phyloP scores from a whole-genome alignment of 495 filamentous ascomycete species.

The Aspergillus cavernicola region DNA sequence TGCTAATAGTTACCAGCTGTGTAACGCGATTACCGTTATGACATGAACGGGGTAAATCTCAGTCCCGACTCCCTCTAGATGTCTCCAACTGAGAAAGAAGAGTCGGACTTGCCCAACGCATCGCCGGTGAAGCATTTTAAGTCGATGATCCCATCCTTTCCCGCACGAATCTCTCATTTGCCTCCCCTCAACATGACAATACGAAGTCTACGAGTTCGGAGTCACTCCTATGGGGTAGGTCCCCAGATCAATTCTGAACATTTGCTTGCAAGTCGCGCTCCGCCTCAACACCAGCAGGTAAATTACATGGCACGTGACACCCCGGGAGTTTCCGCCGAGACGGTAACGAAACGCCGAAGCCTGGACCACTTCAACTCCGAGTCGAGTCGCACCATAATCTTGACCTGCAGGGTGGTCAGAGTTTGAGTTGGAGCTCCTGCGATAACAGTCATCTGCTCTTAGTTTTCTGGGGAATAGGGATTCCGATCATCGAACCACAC shows the following conservation, averaged over 20 bases:
- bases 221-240: too few species aligned
- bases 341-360: constrained; percentile 18
- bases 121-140: constrained; percentile 28
- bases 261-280: too few species aligned
- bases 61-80: background rate
- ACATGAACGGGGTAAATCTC: background rate
- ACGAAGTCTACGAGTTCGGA: too few species aligned
- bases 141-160: constrained; percentile 2
- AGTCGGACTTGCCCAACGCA: constrained; percentile 22
- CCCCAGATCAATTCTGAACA: too few species aligned
- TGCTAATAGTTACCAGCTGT: background rate
- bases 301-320: constrained; percentile 8
- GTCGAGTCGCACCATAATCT: background rate
- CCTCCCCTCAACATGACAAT: background rate
- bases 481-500: constrained; percentile 4
- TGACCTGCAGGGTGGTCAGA: background rate
- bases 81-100: background rate
- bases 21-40: background rate
- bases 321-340: constrained; percentile 3
- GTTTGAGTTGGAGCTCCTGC: constrained; percentile 2
- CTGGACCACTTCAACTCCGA: background rate
- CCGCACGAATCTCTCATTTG: constrained; percentile 1
- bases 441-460: background rate
- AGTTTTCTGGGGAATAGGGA: background rate
- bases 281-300: too few species aligned